phyloP scores from a whole-genome alignment of 176 grass and related monocot genomes.

The Melocanna baccifera region DNA sequence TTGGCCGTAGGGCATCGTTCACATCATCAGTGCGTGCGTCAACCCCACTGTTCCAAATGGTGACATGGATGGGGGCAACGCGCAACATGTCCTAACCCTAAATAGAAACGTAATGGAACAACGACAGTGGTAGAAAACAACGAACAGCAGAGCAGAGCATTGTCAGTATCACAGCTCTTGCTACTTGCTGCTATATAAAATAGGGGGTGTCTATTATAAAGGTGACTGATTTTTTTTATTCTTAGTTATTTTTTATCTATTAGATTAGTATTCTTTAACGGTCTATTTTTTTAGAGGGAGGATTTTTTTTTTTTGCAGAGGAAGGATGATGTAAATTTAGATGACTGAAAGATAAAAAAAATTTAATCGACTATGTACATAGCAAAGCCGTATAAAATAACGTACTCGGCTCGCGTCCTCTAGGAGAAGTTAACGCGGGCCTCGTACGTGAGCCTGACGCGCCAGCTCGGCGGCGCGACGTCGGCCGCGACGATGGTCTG shows the following conservation, averaged over 20 bases:
- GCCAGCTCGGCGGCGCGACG: slow-evolving; percentile 59
- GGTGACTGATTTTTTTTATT: no score
- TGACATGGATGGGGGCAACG: slow-evolving; percentile 40
- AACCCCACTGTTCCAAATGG: slow-evolving; percentile 42
- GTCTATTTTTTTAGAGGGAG: no score
- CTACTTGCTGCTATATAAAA: background rate
- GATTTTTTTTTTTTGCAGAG: no score
- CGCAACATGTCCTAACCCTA: background rate
- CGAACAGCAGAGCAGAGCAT: background rate
- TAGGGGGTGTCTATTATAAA: no score
- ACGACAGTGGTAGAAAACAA: background rate
- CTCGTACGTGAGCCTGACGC: slow-evolving; percentile 59
- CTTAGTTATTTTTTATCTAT: no score
- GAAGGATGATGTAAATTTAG: no score
- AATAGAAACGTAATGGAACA: background rate
- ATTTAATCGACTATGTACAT: no score
- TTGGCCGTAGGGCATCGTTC: background rate
- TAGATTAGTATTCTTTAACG: no score
- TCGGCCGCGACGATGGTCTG: slow-evolving; percentile 49
- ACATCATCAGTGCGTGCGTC: background rate
- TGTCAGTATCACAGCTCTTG: background rate
- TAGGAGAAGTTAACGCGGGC: slow-evolving; percentile 59
- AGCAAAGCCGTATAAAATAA: no score
- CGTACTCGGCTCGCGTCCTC: background rate
- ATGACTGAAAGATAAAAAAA: no score